Percentiles rank a stretch among this genome's conserved stretches.
Conservation (phyloP, 805 yeast genomes). For the Zygosaccharomyces pseudorouxii region DNA sequence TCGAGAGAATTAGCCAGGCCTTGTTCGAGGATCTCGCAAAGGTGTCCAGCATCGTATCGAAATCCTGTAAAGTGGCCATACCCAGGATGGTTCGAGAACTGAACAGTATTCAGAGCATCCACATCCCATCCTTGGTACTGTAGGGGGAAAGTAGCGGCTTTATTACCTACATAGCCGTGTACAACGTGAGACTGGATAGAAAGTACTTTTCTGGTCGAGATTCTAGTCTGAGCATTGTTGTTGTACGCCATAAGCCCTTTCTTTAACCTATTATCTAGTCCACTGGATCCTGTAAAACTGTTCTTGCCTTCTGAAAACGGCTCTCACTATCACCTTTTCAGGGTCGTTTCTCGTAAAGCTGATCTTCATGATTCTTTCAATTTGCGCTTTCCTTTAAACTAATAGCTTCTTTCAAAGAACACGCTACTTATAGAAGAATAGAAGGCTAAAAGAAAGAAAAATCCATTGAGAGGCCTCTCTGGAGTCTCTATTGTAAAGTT, state of each 20-base stretch:
- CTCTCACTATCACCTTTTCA: background rate
- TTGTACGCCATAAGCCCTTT: background rate
- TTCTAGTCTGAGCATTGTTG: background rate
- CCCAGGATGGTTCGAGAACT: conserved; percentile 90
- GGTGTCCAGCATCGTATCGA: conserved; percentile 41
- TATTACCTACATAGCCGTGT: conserved; percentile 93
- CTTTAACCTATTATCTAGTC: background rate
- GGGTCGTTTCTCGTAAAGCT: background rate
- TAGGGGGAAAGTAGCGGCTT: conserved; percentile 85
- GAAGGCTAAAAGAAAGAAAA: background rate
- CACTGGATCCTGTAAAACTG: background rate
- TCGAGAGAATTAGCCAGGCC: conserved; percentile 51
- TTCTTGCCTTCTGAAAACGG: background rate
- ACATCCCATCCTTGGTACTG: conserved; percentile 91
- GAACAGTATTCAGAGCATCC: conserved; percentile 82
- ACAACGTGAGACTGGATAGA: conserved; percentile 86
- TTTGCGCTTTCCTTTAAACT: conserved; percentile 1
- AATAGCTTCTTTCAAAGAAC: background rate
- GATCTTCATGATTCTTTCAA: background rate
- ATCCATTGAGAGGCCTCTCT: conserved; percentile 2
- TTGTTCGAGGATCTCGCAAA: conserved; percentile 43
- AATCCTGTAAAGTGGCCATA: conserved; percentile 65
- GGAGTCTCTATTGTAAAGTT: conserved; percentile 1
- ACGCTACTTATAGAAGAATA: background rate
- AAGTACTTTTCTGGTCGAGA: conserved; percentile 32